Conservation (phyloP, 352 stramenopile genomes). For the Globisporangium emineosum region DNA sequence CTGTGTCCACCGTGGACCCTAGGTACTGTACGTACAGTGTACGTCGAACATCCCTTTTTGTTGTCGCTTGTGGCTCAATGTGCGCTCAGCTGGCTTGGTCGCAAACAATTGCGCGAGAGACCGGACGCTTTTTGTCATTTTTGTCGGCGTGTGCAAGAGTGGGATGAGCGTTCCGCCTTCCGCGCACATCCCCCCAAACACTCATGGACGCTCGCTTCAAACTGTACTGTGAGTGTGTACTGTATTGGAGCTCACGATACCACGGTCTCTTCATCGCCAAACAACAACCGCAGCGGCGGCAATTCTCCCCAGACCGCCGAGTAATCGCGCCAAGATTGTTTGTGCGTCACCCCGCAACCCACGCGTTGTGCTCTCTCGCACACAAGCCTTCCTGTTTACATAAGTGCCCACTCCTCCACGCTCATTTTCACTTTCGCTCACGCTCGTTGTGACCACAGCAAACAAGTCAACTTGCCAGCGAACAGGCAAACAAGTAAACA, state of each 20-base stretch:
- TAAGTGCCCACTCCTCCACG: neutral
- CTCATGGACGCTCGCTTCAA: slow-evolving; percentile 4
- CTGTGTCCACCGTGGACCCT: too few species aligned
- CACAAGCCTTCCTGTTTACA: too few species aligned
- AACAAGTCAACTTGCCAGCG: neutral
- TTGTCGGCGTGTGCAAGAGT: neutral
- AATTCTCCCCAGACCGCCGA: neutral
- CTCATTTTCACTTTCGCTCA: neutral
- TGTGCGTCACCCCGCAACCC: neutral
- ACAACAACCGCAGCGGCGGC: neutral
- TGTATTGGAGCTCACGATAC: slow-evolving; percentile 6
- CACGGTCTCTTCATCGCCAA: neutral
- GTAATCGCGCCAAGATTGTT: neutral
- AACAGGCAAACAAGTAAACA: neutral
- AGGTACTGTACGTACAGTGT: too few species aligned
- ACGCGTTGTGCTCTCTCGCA: neutral
- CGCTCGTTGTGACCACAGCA: neutral
- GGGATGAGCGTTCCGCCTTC: neutral
- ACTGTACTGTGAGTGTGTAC: too few species aligned
- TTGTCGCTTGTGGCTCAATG: neutral
- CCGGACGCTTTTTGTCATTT: neutral
- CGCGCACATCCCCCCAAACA: neutral
- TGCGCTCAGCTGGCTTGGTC: slow-evolving; percentile 3
- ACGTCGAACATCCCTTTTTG: neutral
- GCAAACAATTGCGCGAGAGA: slow-evolving; percentile 8